Base-by-base conservation (phyloP, 331 rosid species). In the Spiraea crenata region DNA sequence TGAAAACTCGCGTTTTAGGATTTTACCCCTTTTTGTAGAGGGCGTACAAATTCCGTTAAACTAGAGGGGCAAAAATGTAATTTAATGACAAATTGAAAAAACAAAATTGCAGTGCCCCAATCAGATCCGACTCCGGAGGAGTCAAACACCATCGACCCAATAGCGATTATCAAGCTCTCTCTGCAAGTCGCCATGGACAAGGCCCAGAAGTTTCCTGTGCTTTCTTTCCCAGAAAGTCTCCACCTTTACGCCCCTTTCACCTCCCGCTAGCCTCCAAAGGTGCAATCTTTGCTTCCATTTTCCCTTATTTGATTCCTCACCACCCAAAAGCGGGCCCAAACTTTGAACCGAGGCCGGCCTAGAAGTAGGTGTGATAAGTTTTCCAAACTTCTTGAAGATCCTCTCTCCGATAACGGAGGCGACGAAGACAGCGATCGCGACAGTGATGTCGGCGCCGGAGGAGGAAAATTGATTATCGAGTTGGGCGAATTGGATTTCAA, bases 401-500 rank as follows among this genome's bases (percentile, higher is more conserved):
- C 83, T 64, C 72, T 70, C 48, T 40, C 73, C 0, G 82, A 59
- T 5, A 66, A 67, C 2, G 78, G 73, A 38, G 83, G 80, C n/a
- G 81, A 73, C 9, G 92, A 84, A 34, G 87, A 84, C 25, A 82
- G 76, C 2, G 82, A 60, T 1, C 79, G 85, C 1, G 87, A 70
- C 17, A 87, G 65, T 39, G 79, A 49, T 1, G 77, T 12, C 4
- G 82, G 81, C 14, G 60, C 13, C 7, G 75, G 65, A 3, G 67
- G 73, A 3, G 80, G 58, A 63, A 85, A 82, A 20, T 39, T 66
- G 3, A 80, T 46, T 1, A 76, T 52, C 2, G 81, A 79, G 68
- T 87, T 96, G 11, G 95, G 95, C n/a, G 96, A 91, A 71, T 86
- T 82, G 6, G 84, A 72, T 42, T 54, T 71, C 55, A 77, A 64